Evolutionary conservation across 148 eudicot species (phyloP).

Genomic region (Chenopodium formosanum): DNA sequence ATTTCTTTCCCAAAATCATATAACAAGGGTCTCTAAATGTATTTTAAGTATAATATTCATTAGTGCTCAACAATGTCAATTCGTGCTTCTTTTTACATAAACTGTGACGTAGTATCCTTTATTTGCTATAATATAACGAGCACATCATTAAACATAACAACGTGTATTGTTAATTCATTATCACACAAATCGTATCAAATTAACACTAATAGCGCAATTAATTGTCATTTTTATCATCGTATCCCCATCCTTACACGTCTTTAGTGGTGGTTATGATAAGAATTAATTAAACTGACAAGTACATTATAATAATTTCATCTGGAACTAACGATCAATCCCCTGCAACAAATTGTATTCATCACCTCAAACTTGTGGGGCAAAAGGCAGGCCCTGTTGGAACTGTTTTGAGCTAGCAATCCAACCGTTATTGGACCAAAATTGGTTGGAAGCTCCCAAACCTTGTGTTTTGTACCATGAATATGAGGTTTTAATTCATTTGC

Average conservation of each 20-base stretch:
- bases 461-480: neutral
- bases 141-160: too few species aligned
- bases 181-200: too few species aligned
- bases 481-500: neutral
- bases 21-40: too few species aligned
- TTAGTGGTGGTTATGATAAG: neutral
- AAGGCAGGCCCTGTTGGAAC: neutral
- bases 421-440: slow-evolving; percentile 7
- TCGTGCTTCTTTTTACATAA: too few species aligned
- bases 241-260: neutral
- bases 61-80: too few species aligned
- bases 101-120: too few species aligned
- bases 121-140: too few species aligned
- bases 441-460: slow-evolving; percentile 9
- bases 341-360: neutral
- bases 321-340: neutral
- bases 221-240: neutral
- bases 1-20: too few species aligned
- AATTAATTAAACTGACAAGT: neutral
- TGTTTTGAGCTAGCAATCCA: slow-evolving; percentile 1
- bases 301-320: neutral
- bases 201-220: neutral
- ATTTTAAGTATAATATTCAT: too few species aligned
- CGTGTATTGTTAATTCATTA: too few species aligned
- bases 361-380: slow-evolving; percentile 11